Percentiles rank a stretch among this genome's conserved stretches.
phyloP scores from a whole-genome alignment of 2,329 filamentous ascomycete genomes.

The Magnaporthales sp. region DNA sequence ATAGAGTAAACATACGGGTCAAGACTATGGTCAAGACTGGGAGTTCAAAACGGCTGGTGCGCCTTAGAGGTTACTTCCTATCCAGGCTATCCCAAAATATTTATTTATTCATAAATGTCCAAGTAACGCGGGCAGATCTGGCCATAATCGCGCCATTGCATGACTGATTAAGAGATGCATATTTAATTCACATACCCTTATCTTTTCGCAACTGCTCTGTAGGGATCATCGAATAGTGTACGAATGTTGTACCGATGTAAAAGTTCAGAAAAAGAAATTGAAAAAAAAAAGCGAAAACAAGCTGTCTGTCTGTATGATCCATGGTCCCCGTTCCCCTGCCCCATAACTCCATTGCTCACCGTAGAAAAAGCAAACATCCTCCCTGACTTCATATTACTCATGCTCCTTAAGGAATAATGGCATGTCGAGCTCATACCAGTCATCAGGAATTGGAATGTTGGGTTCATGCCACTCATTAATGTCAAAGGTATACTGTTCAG shows the following conservation, averaged over 20 bases:
- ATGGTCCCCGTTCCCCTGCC: background rate
- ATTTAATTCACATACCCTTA: background rate
- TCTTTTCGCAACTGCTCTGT: background rate
- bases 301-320: constrained; percentile 1
- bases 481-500: background rate
- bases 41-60: background rate
- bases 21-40: too few species aligned
- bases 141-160: background rate
- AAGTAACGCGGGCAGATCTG: background rate
- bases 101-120: background rate
- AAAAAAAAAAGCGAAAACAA: background rate
- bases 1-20: too few species aligned
- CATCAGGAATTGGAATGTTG: background rate
- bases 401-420: background rate
- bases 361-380: background rate
- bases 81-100: background rate
- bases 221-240: background rate
- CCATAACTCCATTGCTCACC: background rate
- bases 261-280: background rate
- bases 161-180: background rate
- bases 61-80: background rate
- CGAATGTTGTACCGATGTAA: background rate
- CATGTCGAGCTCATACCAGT: background rate
- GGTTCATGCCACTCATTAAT: background rate
- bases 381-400: background rate